Evolutionary conservation across 805 yeast genomes (phyloP).

Genomic region (Ogataea siamensis): DNA sequence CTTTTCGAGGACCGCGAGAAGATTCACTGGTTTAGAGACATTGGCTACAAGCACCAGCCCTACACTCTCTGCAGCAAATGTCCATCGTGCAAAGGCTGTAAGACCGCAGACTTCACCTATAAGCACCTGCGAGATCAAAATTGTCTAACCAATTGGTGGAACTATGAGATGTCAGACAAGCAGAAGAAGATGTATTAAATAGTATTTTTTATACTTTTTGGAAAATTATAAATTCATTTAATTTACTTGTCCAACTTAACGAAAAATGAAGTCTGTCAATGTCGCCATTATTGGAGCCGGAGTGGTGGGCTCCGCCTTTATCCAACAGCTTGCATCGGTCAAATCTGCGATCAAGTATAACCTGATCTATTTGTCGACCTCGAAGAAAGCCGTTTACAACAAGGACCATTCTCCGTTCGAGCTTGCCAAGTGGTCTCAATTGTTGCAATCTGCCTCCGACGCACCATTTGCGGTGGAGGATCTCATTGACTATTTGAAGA

Average conservation of each 20-base stretch:
- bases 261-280: slow-evolving; percentile 43
- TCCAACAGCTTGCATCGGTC: slow-evolving; percentile 70
- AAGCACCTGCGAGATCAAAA: slow-evolving; percentile 60
- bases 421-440: slow-evolving; percentile 54
- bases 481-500: slow-evolving; percentile 59
- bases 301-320: slow-evolving; percentile 90
- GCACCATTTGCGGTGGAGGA: slow-evolving; percentile 55
- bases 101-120: slow-evolving; percentile 55
- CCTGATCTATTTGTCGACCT: slow-evolving; percentile 76
- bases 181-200: slow-evolving; percentile 24
- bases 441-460: slow-evolving; percentile 43
- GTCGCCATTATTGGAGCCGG: slow-evolving; percentile 85
- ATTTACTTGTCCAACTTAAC: not conserved
- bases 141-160: slow-evolving; percentile 72
- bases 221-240: not conserved
- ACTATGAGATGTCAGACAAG: slow-evolving; percentile 36
- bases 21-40: slow-evolving; percentile 86
- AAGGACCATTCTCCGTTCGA: slow-evolving; percentile 71
- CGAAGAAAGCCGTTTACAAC: slow-evolving; percentile 66
- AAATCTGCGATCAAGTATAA: slow-evolving; percentile 64
- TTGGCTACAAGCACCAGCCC: slow-evolving; percentile 75
- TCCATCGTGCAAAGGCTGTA: slow-evolving; percentile 58
- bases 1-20: slow-evolving; percentile 65
- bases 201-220: not conserved
- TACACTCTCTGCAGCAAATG: slow-evolving; percentile 56